Evolutionary conservation across 2,329 filamentous ascomycete genomes (phyloP), one percentile per base, ranked within the genome.

Genomic region (Ceratocystis alfenasii): DNA sequence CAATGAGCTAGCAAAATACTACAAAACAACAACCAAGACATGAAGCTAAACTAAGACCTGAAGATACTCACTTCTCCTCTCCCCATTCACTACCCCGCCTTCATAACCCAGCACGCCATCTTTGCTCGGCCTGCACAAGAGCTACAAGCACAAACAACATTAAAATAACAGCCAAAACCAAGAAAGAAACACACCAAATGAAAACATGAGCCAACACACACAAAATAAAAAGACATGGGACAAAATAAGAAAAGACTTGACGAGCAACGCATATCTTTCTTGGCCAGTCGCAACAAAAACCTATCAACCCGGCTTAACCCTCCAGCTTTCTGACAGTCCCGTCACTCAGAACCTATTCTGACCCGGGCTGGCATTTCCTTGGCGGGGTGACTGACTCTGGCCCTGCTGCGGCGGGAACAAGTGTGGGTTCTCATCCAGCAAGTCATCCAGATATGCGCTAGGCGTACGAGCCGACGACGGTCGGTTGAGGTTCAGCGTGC

Each of bases 381-480:
- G 60, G 12, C 60, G 48, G 30, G 46, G 45, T 48, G 62, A 46
- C 57, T 62, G 50, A 30, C 66, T 61, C 48, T n/a, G 53, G 53
- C 22, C 53, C 53, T 57, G 53, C 41, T 65, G 60, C n/a, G 59
- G 41, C 7, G 81, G 81, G 65, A 83, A 77, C 69, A 76, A 74
- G 46, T 77, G 77, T 5, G 80, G 78, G 72, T 91, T 87, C 69
- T 88, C 89, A 72, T 91, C 90, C 68, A 96, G 87, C 62, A 97
- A 76, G 74, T 96, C 91, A 68, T 97, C 92, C 48, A 97, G 79
- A 73, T 91, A 96, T 20, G 90, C 89, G 74, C 90, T 95, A 0
- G 93, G 93, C 17, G 91, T 88, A 66, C 92, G 81, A n/a, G 50
- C 63, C 20, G 53, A 60, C 8, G 15, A 84, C 80, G 2, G 87